Conservation (phyloP, 2,329 filamentous ascomycete species). For the Calonectria ilicicola region DNA sequence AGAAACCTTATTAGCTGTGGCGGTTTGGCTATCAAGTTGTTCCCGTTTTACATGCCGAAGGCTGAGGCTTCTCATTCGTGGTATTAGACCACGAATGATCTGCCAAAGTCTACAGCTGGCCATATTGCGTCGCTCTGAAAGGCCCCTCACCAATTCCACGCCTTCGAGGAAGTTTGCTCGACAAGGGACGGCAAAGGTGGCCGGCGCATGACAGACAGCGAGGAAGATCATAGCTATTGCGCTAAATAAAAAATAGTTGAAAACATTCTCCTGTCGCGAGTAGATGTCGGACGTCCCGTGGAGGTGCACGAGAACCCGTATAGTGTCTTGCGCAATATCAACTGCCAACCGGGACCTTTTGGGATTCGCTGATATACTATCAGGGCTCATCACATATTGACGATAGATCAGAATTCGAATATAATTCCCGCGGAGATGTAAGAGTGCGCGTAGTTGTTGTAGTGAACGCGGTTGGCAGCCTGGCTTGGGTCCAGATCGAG, state of each 20-base stretch:
- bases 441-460: slow-evolving; percentile 55
- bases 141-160: slow-evolving; percentile 46
- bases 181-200: slow-evolving; percentile 52
- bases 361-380: slow-evolving; percentile 51
- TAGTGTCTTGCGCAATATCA: slow-evolving; percentile 43
- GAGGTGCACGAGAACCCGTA: slow-evolving; percentile 42
- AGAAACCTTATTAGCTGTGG: not conserved
- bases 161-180: slow-evolving; percentile 48
- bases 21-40: not conserved
- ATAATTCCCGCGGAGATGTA: slow-evolving; percentile 60
- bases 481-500: slow-evolving; percentile 49
- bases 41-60: slow-evolving; percentile 30
- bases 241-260: slow-evolving; percentile 45
- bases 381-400: slow-evolving; percentile 53
- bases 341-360: slow-evolving; percentile 53
- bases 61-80: slow-evolving; percentile 44
- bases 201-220: slow-evolving; percentile 58
- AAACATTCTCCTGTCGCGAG: slow-evolving; percentile 41
- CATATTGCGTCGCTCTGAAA: slow-evolving; percentile 45
- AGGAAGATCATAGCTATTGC: slow-evolving; percentile 44
- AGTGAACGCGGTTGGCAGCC: slow-evolving; percentile 49
- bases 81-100: slow-evolving; percentile 49
- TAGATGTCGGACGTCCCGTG: slow-evolving; percentile 44
- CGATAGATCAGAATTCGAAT: slow-evolving; percentile 58
- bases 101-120: slow-evolving; percentile 50